phyloP scores from a whole-genome alignment of 1,139 yeast species.

The Yamadazyma aaseri region DNA sequence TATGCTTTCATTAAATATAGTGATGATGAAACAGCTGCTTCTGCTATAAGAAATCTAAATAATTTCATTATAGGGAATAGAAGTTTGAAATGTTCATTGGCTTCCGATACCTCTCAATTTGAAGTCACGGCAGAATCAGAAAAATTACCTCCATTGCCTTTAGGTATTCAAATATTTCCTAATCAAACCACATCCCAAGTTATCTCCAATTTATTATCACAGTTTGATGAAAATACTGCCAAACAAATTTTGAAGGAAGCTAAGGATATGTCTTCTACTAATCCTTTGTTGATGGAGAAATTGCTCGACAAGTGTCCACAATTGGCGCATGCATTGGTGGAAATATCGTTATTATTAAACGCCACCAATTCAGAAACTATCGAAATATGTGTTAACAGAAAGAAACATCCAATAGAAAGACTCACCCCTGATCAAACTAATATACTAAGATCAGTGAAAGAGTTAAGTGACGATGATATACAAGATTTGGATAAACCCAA shows the following conservation, averaged over 20 bases:
- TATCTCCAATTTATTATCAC: slow-evolving; percentile 57
- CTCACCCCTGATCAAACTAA: slow-evolving; percentile 49
- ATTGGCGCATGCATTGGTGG: slow-evolving; percentile 78
- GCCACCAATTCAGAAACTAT: slow-evolving; percentile 57
- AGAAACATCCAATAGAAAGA: slow-evolving; percentile 38
- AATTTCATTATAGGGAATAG: slow-evolving; percentile 77
- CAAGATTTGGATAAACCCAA: slow-evolving; percentile 61
- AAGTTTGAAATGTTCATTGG: slow-evolving; percentile 69
- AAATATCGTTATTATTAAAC: slow-evolving; percentile 62
- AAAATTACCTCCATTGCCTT: slow-evolving; percentile 45
- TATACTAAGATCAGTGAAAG: slow-evolving; percentile 55
- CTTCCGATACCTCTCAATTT: slow-evolving; percentile 39
- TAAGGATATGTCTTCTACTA: slow-evolving; percentile 58
- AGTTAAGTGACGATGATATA: slow-evolving; percentile 64
- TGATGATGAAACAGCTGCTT: slow-evolving; percentile 77
- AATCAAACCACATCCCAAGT: slow-evolving; percentile 59
- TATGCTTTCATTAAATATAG: slow-evolving; percentile 83
- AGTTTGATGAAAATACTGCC: slow-evolving; percentile 58
- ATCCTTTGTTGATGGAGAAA: slow-evolving; percentile 63
- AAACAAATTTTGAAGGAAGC: slow-evolving; percentile 59
- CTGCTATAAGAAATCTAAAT: slow-evolving; percentile 87
- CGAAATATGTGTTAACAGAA: slow-evolving; percentile 38
- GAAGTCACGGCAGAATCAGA: slow-evolving; percentile 18
- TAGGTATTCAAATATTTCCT: slow-evolving; percentile 51
- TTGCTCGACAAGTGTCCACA: slow-evolving; percentile 75